Base-by-base conservation (phyloP, 106 monocot species). In the Dactylorhiza incarnata region DNA sequence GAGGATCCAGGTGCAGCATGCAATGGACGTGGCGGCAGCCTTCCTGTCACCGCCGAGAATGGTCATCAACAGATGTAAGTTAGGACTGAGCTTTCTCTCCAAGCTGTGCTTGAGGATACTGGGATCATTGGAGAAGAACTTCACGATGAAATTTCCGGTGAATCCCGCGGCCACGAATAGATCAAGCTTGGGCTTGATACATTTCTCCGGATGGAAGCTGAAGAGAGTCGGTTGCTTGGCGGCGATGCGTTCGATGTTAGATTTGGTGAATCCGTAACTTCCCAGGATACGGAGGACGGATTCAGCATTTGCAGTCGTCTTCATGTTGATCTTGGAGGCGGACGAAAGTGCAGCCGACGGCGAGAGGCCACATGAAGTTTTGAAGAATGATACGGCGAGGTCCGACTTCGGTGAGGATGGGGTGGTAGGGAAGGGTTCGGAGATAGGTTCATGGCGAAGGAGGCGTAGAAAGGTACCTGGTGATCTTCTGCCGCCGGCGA, bases 181-280 rank as follows among this genome's bases (percentile, higher is more conserved):
- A 0, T 84, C 80, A 16, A 92, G 17, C 76, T 92, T 86, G 49
- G 88, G 79, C 29, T 68, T 81, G 48, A 79, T 11, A 65, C 8
- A 78, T 11, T 71, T 74, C 2, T 63, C 66, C 0, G 77, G 59
- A 10, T 47, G 29, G 48, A 46, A 15, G 6, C 10, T 3, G 56
- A 86, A 78, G 7, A 83, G 5, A 6, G 8, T 12, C 12, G 87
- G 83, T 70, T 2, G 15, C 45, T 58, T 74, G 25, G 75, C 4
- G 75, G 85, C 6, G 62, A 86, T 23, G 7, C 3, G 48, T 7
- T 78, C 61, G 74, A 92, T 65, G 5, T 85, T 76, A 47, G 79
- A 29, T 7, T 29, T 15, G 56, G 73, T 53, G 75, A 91, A 81
- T 56, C 78, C 76, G 48, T 75, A 15, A 47, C 24, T 19, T 25